These are phyloP conservation scores for Gossypium davidsonii DNA, from an alignment of 441 rosid species.

Conservation along the genomic window DNA sequence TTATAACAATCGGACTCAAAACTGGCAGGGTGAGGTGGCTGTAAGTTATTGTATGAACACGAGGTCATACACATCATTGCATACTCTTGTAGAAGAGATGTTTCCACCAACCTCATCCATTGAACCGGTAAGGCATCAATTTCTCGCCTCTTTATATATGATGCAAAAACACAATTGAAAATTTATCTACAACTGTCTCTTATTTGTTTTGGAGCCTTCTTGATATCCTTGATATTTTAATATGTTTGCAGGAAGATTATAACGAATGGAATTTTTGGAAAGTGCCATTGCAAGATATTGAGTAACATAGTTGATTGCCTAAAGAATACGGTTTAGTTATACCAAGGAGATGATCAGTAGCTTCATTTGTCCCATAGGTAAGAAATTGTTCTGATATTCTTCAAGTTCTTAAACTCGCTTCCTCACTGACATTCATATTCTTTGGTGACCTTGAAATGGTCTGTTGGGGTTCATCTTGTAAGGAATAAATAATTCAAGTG, in stretches of 20 bases:
- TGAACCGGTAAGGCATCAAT: slow-evolving; percentile 54
- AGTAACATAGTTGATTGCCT: slow-evolving; percentile 21
- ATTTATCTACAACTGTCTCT: not conserved
- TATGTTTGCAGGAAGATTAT: slow-evolving; percentile 59
- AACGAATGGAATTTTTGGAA: slow-evolving; percentile 86
- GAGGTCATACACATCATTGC: slow-evolving; percentile 75
- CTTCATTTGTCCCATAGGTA: slow-evolving; percentile 11
- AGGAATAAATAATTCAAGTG: not conserved
- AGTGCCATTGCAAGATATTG: slow-evolving; percentile 52
- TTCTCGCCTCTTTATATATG: not conserved
- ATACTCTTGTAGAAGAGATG: slow-evolving; percentile 84
- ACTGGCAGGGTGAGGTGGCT: slow-evolving; percentile 81
- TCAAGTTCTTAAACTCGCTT: slow-evolving; percentile 10
- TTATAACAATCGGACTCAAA: slow-evolving; percentile 10
- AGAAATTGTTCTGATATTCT: slow-evolving; percentile 12
- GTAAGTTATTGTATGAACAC: slow-evolving; percentile 59
- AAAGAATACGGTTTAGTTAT: not conserved
- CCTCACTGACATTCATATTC: not conserved
- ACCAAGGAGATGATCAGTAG: slow-evolving; percentile 3
- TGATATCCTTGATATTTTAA: not conserved
- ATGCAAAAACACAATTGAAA: not conserved
- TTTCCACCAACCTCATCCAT: slow-evolving; percentile 70
- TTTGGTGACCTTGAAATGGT: not conserved
- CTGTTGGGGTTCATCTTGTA: slow-evolving; percentile 1
- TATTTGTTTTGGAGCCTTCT: slow-evolving; percentile 5